Conservation (phyloP, 306 rosid species). For the Quercus rubra region DNA sequence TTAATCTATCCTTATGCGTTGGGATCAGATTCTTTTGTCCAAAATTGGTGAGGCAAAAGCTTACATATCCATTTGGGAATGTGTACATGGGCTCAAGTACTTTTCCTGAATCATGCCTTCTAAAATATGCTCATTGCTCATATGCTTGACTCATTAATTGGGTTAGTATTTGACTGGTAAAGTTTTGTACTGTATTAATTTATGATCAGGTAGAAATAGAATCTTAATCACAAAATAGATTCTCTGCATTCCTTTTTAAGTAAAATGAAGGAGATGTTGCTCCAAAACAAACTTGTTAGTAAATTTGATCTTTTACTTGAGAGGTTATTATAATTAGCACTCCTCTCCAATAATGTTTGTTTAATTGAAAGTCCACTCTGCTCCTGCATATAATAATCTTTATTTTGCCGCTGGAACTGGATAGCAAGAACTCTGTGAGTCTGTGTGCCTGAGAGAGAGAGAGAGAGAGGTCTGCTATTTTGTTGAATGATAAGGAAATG, state of each 20-base stretch:
- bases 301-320: too few species aligned
- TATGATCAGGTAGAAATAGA: not conserved
- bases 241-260: too few species aligned
- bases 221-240: too few species aligned
- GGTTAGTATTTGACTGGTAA: too few species aligned
- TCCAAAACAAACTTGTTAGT: too few species aligned
- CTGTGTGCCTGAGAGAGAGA: not conserved
- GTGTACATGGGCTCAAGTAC: not conserved
- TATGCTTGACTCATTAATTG: not conserved
- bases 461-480: slow-evolving; percentile 4
- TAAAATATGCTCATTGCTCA: not conserved
- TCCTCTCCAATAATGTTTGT: not conserved
- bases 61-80: not conserved
- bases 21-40: not conserved
- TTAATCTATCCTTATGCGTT: not conserved
- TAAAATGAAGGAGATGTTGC: not conserved
- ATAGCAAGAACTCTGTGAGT: not conserved
- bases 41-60: not conserved
- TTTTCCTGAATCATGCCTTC: not conserved
- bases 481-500: not conserved
- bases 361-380: not conserved
- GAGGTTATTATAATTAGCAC: too few species aligned
- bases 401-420: not conserved
- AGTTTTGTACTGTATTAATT: not conserved
- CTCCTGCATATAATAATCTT: not conserved